Conservation (phyloP, 257 asterid genomes). For the Solanum sitiens region DNA sequence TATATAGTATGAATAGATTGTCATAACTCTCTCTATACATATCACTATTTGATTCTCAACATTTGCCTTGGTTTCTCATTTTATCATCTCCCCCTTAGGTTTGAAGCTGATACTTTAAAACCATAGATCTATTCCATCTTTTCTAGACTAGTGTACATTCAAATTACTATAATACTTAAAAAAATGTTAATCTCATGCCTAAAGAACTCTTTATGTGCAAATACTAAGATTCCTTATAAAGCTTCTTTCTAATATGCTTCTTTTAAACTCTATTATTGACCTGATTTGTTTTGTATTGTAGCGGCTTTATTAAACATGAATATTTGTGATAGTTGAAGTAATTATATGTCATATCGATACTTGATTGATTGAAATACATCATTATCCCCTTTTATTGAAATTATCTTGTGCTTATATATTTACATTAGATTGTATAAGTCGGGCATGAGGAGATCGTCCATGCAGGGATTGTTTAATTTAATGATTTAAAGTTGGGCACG, state of each 20-base stretch:
- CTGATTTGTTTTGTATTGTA: not conserved
- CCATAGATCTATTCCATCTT: no score
- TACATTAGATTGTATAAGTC: not conserved
- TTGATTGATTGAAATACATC: not conserved
- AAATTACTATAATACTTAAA: not conserved
- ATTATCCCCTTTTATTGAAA: no score
- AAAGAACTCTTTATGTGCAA: not conserved
- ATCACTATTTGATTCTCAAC: not conserved
- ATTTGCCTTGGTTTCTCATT: not conserved
- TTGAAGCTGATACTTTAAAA: not conserved
- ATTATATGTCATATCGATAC: not conserved
- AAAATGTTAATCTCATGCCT: not conserved
- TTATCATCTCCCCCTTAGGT: not conserved
- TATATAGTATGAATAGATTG: no score
- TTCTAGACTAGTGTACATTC: not conserved
- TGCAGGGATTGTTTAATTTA: not conserved
- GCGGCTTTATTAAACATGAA: no score
- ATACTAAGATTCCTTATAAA: not conserved
- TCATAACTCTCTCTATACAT: not conserved
- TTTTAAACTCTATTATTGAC: not conserved
- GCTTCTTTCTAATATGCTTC: not conserved
- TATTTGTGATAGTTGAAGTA: not conserved
- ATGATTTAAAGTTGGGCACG: no score
- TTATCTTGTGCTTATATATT: no score
- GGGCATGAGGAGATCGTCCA: not conserved